Evolutionary conservation across 2,329 filamentous ascomycete species (phyloP), one percentile per base, ranked within the genome.

Genomic region (Pseudogymnoascus sp.): DNA sequence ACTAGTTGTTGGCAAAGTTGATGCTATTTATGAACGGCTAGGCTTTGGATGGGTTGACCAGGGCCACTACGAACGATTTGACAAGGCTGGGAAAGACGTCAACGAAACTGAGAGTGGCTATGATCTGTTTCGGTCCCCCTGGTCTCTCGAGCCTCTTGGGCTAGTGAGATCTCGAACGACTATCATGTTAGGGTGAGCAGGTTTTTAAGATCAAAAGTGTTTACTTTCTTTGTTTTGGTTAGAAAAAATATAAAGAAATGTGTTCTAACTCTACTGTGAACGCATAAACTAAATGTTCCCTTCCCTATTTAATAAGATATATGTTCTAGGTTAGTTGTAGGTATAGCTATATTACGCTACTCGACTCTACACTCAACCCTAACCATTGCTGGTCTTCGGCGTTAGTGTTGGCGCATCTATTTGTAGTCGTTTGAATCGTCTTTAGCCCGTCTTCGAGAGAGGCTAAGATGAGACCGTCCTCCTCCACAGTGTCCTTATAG

Each of bases 1-100:
- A 26, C n/a, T 64, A 40, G 63, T 64, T 64, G 10, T 35, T 62
- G 43, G 43, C 60, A 64, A 64, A 64, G 33, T 59, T 4, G 24
- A 14, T 16, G 28, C 37, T 43, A 62, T 28, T 14, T 41, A 59
- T 33, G 43, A 64, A 33, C 59, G 60, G 28, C 14, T 64, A n/a
- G 60, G 60, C 24, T 37, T 64, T 19, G 60, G 50, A 33, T 64
- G 31, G 63, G 19, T 62, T 35, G 16, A 46, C 43, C 28, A 59
- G 31, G 12, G 35, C 35, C 4, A n/a, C 35, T n/a, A n/a, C 14
- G 35, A 38, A n/a, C 35, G 35, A 38, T 38, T n/a, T 38, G 35
- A 38, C 35, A 38, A n/a, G 12, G 35, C 14, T n/a, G 35, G 12
- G 35, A 38, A 38, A 14, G 35, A 38, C 35, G 35, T 38, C 5